Conservation (phyloP, 257 asterid species). For the Solanum raphanifolium region DNA sequence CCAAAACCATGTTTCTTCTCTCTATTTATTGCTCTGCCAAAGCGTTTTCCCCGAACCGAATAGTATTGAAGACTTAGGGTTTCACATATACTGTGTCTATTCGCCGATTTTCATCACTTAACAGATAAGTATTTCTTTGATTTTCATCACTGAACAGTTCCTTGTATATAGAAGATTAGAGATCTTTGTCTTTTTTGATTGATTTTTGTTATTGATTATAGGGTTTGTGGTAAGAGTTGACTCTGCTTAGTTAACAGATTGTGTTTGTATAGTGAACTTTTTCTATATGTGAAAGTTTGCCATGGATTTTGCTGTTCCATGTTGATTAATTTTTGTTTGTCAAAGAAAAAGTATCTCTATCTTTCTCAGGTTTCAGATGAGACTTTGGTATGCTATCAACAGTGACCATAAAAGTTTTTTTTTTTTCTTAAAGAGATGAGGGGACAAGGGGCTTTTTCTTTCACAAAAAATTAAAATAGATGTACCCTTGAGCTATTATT, state of each 20-base stretch:
- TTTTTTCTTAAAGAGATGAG: not conserved
- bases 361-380: not conserved
- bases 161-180: not conserved
- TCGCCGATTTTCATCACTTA: not conserved
- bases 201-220: constrained; percentile 7
- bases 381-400: not conserved
- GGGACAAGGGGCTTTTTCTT: not conserved
- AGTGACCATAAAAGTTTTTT: not conserved
- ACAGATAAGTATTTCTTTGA: not conserved
- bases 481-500: not conserved
- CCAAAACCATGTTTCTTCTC: not conserved
- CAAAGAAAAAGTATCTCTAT: not conserved
- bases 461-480: not conserved
- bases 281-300: not conserved
- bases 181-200: not conserved
- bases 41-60: not conserved
- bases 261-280: not conserved
- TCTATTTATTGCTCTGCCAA: not conserved
- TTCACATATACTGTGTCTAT: not conserved
- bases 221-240: constrained; percentile 13
- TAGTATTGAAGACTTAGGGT: not conserved
- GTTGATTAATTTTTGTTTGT: not conserved
- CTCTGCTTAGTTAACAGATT: not conserved
- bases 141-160: not conserved
- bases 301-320: not conserved